Conservation (phyloP, 768 basidiomycete genomes). For the Rhodosporidiobolus sp. region DNA sequence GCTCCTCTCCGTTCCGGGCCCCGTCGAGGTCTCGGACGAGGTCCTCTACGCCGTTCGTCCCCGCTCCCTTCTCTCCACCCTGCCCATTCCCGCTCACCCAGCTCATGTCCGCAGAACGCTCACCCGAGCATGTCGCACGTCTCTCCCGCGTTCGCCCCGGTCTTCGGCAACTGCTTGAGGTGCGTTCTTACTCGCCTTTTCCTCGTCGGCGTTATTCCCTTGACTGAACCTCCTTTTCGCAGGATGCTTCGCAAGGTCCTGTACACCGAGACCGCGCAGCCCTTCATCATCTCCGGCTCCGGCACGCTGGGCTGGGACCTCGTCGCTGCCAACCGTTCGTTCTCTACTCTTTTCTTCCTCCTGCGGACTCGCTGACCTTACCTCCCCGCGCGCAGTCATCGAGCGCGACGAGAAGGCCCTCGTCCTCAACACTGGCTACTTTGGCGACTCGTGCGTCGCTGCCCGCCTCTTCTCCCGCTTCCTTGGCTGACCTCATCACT, state of each 20-base stretch:
- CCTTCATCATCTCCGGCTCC: slow-evolving; percentile 88
- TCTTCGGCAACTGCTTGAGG: slow-evolving; percentile 77
- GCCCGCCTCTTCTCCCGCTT: background rate
- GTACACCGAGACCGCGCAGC: slow-evolving; percentile 73
- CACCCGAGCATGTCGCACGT: slow-evolving; percentile 68
- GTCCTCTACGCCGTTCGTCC: slow-evolving; percentile 21
- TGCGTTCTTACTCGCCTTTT: slow-evolving; percentile 59
- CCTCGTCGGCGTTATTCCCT: slow-evolving; percentile 45
- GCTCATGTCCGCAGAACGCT: slow-evolving; percentile 59
- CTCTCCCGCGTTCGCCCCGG: slow-evolving; percentile 77
- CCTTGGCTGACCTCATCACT: slow-evolving; percentile 3
- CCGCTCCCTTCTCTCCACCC: background rate
- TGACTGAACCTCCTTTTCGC: background rate
- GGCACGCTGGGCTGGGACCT: slow-evolving; percentile 84
- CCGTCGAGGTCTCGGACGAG: slow-evolving; percentile 38
- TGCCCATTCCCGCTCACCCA: too few species aligned
- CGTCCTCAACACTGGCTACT: slow-evolving; percentile 87
- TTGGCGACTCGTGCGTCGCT: slow-evolving; percentile 79
- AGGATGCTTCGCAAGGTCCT: slow-evolving; percentile 58
- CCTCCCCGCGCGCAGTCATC: slow-evolving; percentile 54
- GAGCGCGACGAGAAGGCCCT: slow-evolving; percentile 69
- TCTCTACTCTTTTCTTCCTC: background rate
- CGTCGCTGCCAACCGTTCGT: slow-evolving; percentile 71
- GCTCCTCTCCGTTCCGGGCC: slow-evolving; percentile 44
- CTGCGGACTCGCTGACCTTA: background rate